phyloP scores from a whole-genome alignment of 2,329 filamentous ascomycete species.

The Apiospora rasikravindrae region DNA sequence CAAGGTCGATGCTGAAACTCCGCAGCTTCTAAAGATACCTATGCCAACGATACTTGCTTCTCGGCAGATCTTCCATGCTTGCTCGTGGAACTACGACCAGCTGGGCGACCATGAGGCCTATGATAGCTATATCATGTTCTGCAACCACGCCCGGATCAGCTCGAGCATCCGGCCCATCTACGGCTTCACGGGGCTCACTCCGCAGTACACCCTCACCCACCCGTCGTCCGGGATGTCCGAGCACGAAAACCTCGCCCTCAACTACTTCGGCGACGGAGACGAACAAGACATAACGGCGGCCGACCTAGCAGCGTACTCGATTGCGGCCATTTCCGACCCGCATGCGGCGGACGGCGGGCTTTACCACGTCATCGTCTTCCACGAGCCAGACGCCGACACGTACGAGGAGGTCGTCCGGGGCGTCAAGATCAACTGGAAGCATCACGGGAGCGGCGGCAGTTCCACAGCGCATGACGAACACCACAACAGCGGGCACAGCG shows the following conservation, averaged over 20 bases:
- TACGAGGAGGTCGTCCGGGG: conserved; percentile 2
- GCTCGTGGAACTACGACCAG: conserved; percentile 41
- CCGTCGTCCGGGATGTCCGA: not conserved
- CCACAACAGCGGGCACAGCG: not conserved
- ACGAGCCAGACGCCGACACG: not conserved
- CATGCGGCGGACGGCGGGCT: conserved; percentile 20
- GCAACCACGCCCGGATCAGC: conserved; percentile 32
- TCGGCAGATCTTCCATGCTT: conserved; percentile 32
- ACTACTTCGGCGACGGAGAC: not conserved
- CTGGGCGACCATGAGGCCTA: conserved; percentile 37
- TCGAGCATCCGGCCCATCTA: conserved; percentile 35
- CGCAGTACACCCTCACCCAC: not conserved
- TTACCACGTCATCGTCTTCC: conserved; percentile 17
- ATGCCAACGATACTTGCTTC: not conserved
- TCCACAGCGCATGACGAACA: not conserved
- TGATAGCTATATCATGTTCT: conserved; percentile 37
- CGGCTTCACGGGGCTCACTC: conserved; percentile 33
- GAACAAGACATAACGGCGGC: conserved; percentile 12
- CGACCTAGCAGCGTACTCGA: conserved; percentile 24
- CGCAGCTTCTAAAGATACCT: not conserved
- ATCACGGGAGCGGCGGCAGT: not conserved
- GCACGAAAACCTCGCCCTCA: not conserved
- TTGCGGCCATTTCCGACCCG: conserved; percentile 21
- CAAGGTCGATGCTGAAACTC: not conserved
- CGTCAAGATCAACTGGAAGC: conserved; percentile 9